Base-by-base conservation (phyloP, 768 basidiomycete species). In the Macrolepiota fuliginosa region DNA sequence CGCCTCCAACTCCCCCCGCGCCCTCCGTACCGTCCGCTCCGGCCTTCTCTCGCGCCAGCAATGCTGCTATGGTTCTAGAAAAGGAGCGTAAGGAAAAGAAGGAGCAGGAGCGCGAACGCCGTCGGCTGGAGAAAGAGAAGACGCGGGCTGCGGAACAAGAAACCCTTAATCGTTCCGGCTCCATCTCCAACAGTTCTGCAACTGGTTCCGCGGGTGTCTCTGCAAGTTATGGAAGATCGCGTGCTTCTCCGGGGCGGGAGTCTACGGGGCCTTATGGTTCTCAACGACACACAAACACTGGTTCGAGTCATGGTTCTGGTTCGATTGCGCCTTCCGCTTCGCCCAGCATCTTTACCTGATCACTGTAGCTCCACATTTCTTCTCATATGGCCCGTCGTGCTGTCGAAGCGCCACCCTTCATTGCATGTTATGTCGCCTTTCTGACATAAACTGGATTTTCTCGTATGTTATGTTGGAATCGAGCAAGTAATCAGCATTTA, bases 11-110 rank as follows among this genome's bases (percentile, higher is more conserved):
- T 4, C 60, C 60, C 37, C 51, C 65, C 22, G 24, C 24, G 19
- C 59, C 55, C 6, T 47, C 61, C 6, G 54, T 56, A 50, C 39
- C 61, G 13, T 17, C 39, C 10, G 36, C 54, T 35, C 57, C 62
- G 32, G 61, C 15, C 64, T 68, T 81, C 27, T 82, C 82, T 24
- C 77, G 78, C 55, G 85, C 85, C 10, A 85, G 83, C 60, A 77
- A 77, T 40, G 82, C 77, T 53, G 85, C 84, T 4, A 77, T 80
- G 73, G 82, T 79, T 15, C 67, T 83, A 25, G 84, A 85, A 67
- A 81, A 76, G 59, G 77, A 79, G 57, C 68, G 69, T 65, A 61
- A 61, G 65, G 76, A 70, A 40, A 72, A 70, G 60, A 67, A 71
- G 47, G 62, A 67, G 56, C 57, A 57, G 24, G 56, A 64, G 22